Evolutionary conservation across 306 rosid genomes (phyloP).

Genomic region (Ormosia semicastrata): DNA sequence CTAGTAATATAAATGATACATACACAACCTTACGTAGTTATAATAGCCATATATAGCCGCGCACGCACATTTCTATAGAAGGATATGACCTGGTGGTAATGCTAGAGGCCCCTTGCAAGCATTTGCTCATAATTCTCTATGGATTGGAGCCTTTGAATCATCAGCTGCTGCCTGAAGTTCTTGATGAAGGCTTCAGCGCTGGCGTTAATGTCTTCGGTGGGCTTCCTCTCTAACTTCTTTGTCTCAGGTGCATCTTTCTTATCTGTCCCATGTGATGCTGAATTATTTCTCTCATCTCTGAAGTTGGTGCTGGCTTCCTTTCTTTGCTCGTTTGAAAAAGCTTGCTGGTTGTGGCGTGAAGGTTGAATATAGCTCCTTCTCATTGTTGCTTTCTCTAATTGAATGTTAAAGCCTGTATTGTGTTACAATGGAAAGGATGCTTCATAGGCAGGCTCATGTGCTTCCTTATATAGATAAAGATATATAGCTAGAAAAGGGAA

Average conservation of each 20-base stretch:
- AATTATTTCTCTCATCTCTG: constrained; percentile 21
- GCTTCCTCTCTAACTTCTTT: constrained; percentile 56
- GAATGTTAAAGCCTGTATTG: background rate
- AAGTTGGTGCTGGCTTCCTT: constrained; percentile 7
- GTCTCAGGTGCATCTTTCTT: constrained; percentile 9
- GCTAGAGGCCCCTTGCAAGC: constrained; percentile 63
- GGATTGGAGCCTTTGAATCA: constrained; percentile 86
- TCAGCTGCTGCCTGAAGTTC: constrained; percentile 73
- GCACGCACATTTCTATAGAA: background rate
- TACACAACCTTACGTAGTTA: background rate
- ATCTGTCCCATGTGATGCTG: constrained; percentile 8
- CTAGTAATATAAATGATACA: background rate
- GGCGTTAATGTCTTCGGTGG: constrained; percentile 61
- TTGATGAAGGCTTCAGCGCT: constrained; percentile 92
- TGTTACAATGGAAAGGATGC: constrained; percentile 9
- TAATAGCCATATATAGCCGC: background rate
- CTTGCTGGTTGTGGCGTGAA: background rate
- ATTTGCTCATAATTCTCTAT: constrained; percentile 78
- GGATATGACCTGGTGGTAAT: no score
- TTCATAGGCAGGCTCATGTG: constrained; percentile 14
- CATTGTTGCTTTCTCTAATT: constrained; percentile 10
- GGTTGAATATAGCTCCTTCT: constrained; percentile 32
- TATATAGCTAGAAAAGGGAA: constrained; percentile 14
- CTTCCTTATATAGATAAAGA: constrained; percentile 28
- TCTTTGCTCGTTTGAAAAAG: background rate